Conservation (phyloP, 2,329 filamentous ascomycete genomes). For the Alternaria panax region DNA sequence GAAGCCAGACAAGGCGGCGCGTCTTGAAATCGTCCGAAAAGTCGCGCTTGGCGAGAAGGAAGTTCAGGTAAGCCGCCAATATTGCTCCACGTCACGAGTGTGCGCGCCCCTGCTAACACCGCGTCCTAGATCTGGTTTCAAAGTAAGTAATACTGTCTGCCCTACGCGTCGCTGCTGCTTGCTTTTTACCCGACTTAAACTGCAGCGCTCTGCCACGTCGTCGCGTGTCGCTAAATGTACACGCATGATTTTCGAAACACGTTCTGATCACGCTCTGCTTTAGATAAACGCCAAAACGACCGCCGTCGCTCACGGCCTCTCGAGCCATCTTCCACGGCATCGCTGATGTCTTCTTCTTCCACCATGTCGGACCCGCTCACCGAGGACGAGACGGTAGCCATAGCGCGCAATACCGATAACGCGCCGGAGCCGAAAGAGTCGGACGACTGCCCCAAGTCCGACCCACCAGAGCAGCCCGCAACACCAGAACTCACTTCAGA, state of each 20-base stretch:
- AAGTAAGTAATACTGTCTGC: constrained; percentile 21
- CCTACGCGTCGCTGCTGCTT: neutral
- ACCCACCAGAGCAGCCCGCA: constrained; percentile 27
- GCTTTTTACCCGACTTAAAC: neutral
- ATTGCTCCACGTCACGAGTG: constrained; percentile 36
- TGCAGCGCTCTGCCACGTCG: neutral
- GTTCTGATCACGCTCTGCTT: constrained; percentile 13
- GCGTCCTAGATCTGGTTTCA: constrained; percentile 90
- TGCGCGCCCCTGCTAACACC: constrained; percentile 41
- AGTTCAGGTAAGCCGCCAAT: constrained; percentile 76
- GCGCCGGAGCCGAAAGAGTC: constrained; percentile 24
- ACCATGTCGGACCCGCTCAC: constrained; percentile 46
- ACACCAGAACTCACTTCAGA: constrained; percentile 33
- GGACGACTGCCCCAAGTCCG: constrained; percentile 28
- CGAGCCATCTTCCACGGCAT: constrained; percentile 42
- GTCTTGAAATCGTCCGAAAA: constrained; percentile 81
- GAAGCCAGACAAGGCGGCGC: constrained; percentile 89
- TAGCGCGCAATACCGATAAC: constrained; percentile 30
- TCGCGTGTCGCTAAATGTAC: neutral
- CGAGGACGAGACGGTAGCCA: constrained; percentile 36
- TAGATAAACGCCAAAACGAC: constrained; percentile 80
- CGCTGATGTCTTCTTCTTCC: constrained; percentile 48
- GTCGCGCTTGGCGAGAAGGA: constrained; percentile 94
- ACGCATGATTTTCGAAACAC: constrained; percentile 11
- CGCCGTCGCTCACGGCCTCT: constrained; percentile 86